Conservation (phyloP, 805 yeast species). For the Monosporozyma aerobia region DNA sequence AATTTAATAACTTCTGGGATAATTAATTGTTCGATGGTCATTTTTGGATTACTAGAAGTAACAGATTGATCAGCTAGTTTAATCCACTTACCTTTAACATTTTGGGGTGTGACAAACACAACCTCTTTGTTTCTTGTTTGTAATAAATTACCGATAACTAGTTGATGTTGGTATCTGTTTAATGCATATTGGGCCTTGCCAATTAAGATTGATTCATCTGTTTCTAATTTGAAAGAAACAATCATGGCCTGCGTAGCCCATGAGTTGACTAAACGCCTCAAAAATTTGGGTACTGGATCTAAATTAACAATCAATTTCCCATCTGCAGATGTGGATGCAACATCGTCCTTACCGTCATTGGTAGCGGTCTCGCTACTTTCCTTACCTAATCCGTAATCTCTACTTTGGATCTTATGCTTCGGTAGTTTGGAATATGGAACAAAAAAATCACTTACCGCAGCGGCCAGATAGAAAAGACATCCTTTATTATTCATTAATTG, state of each 20-base stretch:
- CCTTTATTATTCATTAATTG: conserved; percentile 47
- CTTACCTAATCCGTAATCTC: conserved; percentile 37
- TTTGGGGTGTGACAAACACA: conserved; percentile 52
- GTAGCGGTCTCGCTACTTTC: conserved; percentile 40
- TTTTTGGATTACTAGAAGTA: conserved; percentile 19
- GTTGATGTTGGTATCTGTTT: conserved; percentile 78
- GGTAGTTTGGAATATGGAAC: conserved; percentile 79
- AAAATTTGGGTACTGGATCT: conserved; percentile 94
- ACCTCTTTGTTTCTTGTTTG: conserved; percentile 86
- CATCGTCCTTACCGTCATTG: background rate
- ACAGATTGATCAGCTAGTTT: conserved; percentile 36
- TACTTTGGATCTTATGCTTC: conserved; percentile 90
- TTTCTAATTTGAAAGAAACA: conserved; percentile 87
- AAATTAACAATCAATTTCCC: conserved; percentile 77
- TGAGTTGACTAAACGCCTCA: conserved; percentile 74
- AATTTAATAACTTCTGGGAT: conserved; percentile 64
- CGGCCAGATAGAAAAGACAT: conserved; percentile 82
- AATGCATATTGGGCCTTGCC: conserved; percentile 73
- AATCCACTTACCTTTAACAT: conserved; percentile 38
- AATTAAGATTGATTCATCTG: conserved; percentile 63
- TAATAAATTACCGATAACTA: conserved; percentile 87
- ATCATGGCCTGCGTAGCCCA: conserved; percentile 97
- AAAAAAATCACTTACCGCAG: conserved; percentile 96
- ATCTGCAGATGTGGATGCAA: conserved; percentile 21
- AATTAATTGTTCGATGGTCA: conserved; percentile 59